Percentiles rank a stretch among this genome's conserved stretches.
phyloP scores from a whole-genome alignment of 345 rosid species.

The Anacardium occidentale region DNA sequence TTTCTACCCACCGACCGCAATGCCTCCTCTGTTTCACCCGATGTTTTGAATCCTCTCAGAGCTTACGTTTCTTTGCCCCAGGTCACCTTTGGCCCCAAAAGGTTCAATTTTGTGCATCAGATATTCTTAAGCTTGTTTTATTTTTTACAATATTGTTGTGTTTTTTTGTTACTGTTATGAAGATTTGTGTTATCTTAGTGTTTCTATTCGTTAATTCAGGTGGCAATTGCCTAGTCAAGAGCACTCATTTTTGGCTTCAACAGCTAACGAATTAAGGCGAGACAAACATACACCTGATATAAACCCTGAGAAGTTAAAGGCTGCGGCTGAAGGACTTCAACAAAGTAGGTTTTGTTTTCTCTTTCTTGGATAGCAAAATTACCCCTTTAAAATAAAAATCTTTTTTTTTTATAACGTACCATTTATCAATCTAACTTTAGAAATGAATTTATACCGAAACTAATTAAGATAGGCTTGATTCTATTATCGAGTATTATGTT shows the following conservation, averaged over 20 bases:
- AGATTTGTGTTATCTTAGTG: neutral
- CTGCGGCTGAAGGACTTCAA: constrained; percentile 83
- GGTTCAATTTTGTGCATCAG: constrained; percentile 34
- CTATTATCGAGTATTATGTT: neutral
- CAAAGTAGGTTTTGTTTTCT: constrained; percentile 40
- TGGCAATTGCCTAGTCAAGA: constrained; percentile 67
- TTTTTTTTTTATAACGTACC: neutral
- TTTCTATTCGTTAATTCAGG: constrained; percentile 32
- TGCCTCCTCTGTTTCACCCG: constrained; percentile 41
- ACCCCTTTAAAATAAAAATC: neutral
- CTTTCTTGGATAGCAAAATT: neutral
- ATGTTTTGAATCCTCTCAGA: constrained; percentile 78
- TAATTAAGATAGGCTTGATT: neutral
- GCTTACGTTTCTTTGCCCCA: constrained; percentile 78
- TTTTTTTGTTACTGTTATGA: neutral
- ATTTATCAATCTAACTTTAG: neutral
- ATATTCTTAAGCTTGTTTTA: neutral
- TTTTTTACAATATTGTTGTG: neutral
- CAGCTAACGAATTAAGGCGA: constrained; percentile 73
- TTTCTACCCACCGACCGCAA: constrained; percentile 39
- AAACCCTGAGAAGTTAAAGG: constrained; percentile 74
- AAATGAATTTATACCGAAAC: neutral
- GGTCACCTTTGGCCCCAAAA: constrained; percentile 88
- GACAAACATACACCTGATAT: constrained; percentile 48
- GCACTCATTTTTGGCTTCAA: constrained; percentile 53